Evolutionary conservation across 163 green algal genomes (phyloP).

Genomic region (Volvox carteri): DNA sequence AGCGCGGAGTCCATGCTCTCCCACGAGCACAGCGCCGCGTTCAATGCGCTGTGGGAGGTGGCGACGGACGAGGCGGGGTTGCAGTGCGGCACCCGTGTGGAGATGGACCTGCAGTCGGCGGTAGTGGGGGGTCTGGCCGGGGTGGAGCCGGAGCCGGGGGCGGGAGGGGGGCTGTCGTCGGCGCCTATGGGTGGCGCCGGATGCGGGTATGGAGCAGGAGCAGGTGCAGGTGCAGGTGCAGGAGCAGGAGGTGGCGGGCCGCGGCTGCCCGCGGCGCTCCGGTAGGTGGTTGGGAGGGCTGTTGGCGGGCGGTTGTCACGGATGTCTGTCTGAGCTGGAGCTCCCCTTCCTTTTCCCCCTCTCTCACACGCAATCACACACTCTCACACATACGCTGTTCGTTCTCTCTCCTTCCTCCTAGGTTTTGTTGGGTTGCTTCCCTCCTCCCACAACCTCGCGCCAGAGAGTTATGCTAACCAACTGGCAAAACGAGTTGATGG

Average conservation of each 20-base stretch:
- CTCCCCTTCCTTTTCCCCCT: no score
- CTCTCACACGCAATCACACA: no score
- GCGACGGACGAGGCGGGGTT: constrained; percentile 39
- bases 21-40: constrained; percentile 32
- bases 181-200: not conserved
- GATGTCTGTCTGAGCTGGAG: no score
- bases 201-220: not conserved
- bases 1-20: constrained; percentile 13
- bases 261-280: constrained; percentile 2
- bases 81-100: not conserved
- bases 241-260: not conserved
- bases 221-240: not conserved
- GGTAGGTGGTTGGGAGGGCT: no score
- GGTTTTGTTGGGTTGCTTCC: no score
- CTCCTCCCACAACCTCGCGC: no score
- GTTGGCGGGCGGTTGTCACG: no score
- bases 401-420: no score
- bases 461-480: no score
- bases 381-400: no score
- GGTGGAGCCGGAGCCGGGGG: not conserved
- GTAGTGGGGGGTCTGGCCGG: not conserved
- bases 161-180: not conserved
- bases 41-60: constrained; percentile 37
- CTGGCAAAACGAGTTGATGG: no score
- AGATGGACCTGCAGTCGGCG: constrained; percentile 1